phyloP scores from a whole-genome alignment of 2,329 filamentous ascomycete species.

The Clonostachys rhizophaga region DNA sequence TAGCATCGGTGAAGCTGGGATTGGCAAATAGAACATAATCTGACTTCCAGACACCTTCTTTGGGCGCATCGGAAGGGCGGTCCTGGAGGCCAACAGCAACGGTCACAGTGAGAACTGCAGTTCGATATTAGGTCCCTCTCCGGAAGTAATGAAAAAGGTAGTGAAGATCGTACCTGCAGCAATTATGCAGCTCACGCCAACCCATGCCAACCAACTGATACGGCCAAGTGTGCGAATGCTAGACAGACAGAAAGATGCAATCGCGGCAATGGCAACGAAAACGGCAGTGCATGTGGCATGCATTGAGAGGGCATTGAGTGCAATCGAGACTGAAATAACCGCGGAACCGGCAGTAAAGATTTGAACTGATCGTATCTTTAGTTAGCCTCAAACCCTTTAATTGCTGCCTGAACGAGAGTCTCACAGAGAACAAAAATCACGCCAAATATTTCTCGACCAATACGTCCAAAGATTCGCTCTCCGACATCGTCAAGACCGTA shows the following conservation, averaged over 20 bases:
- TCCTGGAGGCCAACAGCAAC: slow-evolving; percentile 21
- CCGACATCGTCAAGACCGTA: slow-evolving; percentile 51
- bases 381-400: not conserved
- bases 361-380: slow-evolving; percentile 3
- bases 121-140: not conserved
- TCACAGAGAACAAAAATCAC: slow-evolving; percentile 11
- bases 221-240: slow-evolving; percentile 60
- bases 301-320: slow-evolving; percentile 29
- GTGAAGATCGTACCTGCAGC: slow-evolving; percentile 10
- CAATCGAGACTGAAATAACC: slow-evolving; percentile 33
- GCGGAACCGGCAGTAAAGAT: slow-evolving; percentile 25
- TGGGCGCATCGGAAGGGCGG: slow-evolving; percentile 13
- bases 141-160: not conserved
- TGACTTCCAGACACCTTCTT: slow-evolving; percentile 11
- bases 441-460: slow-evolving; percentile 36
- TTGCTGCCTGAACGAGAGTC: not conserved
- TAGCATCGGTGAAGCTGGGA: slow-evolving; percentile 45
- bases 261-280: slow-evolving; percentile 61
- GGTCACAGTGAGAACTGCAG: slow-evolving; percentile 16
- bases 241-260: slow-evolving; percentile 85
- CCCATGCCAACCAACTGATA: slow-evolving; percentile 25
- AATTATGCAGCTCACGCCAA: slow-evolving; percentile 20
- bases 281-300: slow-evolving; percentile 32
- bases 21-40: slow-evolving; percentile 18
- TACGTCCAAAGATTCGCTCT: slow-evolving; percentile 37